phyloP scores from a whole-genome alignment of 2,329 filamentous ascomycete genomes.

The Cladophialophora exuberans region DNA sequence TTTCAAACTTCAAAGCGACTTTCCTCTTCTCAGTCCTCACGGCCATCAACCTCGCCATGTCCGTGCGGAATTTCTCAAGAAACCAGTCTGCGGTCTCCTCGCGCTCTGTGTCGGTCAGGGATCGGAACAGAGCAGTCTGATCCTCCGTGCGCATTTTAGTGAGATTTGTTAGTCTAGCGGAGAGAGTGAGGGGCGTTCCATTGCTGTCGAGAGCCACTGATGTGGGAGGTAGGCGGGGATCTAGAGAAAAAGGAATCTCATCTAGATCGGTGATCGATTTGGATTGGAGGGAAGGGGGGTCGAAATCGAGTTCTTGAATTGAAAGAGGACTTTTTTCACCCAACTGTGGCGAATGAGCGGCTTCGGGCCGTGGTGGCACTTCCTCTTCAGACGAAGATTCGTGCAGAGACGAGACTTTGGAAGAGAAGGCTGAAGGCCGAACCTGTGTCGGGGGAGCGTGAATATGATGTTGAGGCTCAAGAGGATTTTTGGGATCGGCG shows the following conservation, averaged over 20 bases:
- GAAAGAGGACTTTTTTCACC: constrained; percentile 25
- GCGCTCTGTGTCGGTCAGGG: constrained; percentile 59
- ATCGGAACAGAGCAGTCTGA: constrained; percentile 52
- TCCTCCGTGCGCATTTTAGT: constrained; percentile 46
- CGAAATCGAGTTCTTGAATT: constrained; percentile 51
- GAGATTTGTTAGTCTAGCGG: constrained; percentile 44
- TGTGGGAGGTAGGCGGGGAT: constrained; percentile 39
- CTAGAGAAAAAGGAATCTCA: constrained; percentile 53
- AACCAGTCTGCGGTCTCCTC: constrained; percentile 66
- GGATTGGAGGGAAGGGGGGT: constrained; percentile 45
- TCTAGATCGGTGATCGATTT: constrained; percentile 55
- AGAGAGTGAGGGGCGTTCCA: constrained; percentile 34
- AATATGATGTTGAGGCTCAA: neutral
- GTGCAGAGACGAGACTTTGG: constrained; percentile 26
- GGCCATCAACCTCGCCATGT: constrained; percentile 56
- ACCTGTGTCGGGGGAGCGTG: constrained; percentile 2
- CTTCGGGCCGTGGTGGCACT: neutral
- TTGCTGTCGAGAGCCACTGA: constrained; percentile 19
- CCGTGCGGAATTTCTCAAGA: constrained; percentile 56
- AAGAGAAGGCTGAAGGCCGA: constrained; percentile 22
- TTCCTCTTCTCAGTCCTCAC: constrained; percentile 58
- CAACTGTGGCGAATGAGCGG: neutral
- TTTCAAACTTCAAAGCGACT: constrained; percentile 57
- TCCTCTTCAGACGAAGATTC: constrained; percentile 32
- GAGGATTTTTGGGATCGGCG: neutral